These are phyloP conservation scores for Lichenothelia convexa DNA, from an alignment of 495 filamentous ascomycete species.

Conservation along the genomic window DNA sequence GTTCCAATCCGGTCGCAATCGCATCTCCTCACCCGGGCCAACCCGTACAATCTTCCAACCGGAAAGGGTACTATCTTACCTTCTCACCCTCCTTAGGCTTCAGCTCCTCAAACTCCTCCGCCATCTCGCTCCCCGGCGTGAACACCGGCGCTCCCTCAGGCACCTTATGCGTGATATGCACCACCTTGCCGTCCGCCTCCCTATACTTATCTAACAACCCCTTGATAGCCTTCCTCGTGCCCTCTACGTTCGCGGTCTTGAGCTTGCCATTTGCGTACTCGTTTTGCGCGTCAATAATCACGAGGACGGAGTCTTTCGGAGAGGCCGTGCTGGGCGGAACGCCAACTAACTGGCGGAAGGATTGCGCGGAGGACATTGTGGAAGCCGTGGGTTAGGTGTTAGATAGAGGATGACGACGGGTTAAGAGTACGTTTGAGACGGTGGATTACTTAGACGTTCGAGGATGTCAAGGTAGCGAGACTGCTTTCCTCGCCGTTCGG, in stretches of 20 bases:
- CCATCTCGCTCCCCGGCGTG: conserved; percentile 33
- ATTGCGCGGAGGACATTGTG: conserved; percentile 17
- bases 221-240: conserved; percentile 29
- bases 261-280: conserved; percentile 39
- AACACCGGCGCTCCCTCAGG: conserved; percentile 42
- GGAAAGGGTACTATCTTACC: too few species aligned
- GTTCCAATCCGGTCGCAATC: neutral
- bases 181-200: conserved; percentile 27
- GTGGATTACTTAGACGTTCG: too few species aligned
- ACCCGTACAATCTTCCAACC: conserved; percentile 5
- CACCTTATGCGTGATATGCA: conserved; percentile 36
- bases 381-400: neutral
- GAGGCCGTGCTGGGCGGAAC: conserved; percentile 30
- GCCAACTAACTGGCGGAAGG: conserved; percentile 32
- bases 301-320: conserved; percentile 31
- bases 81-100: conserved; percentile 28
- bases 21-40: too few species aligned
- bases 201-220: conserved; percentile 35
- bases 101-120: conserved; percentile 34
- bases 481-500: too few species aligned
- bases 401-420: too few species aligned
- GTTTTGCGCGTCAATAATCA: conserved; percentile 49
- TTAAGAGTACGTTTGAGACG: too few species aligned
- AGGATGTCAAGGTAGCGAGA: too few species aligned
- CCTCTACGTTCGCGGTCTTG: conserved; percentile 27